Percentiles rank a stretch among this genome's conserved stretches.
Conservation (phyloP, 768 basidiomycete species). For the Phaeotremella fagi region DNA sequence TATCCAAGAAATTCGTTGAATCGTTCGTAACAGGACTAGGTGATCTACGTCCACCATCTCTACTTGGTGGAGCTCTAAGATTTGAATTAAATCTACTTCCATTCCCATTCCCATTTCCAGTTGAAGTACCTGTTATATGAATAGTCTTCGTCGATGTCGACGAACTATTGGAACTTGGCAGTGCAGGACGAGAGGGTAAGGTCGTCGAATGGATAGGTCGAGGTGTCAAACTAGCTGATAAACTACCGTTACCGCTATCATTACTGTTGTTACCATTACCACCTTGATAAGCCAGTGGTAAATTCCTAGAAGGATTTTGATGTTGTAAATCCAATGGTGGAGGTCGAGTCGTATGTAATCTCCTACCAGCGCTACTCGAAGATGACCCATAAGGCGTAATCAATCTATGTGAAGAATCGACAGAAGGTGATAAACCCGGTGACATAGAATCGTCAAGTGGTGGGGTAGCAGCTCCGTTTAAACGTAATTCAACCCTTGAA, state of each 20-base stretch:
- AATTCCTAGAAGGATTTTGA: slow-evolving; percentile 56
- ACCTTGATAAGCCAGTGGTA: slow-evolving; percentile 66
- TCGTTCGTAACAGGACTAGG: slow-evolving; percentile 36
- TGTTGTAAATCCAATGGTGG: slow-evolving; percentile 69
- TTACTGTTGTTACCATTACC: slow-evolving; percentile 40
- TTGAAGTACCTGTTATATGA: slow-evolving; percentile 21
- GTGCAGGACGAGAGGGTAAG: background rate
- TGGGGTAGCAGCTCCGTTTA: slow-evolving; percentile 32
- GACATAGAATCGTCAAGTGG: slow-evolving; percentile 5
- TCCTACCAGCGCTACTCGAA: slow-evolving; percentile 20
- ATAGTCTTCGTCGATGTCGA: no score
- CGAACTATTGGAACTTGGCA: slow-evolving; percentile 15
- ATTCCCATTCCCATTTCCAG: no score
- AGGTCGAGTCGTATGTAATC: slow-evolving; percentile 61
- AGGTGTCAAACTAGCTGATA: slow-evolving; percentile 11
- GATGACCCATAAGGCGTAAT: background rate
- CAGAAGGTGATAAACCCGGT: background rate
- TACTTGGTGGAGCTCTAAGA: slow-evolving; percentile 32
- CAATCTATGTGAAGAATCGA: background rate
- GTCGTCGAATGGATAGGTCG: slow-evolving; percentile 8
- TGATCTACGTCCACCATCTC: slow-evolving; percentile 30
- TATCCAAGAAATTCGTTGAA: slow-evolving; percentile 24
- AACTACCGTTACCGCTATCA: slow-evolving; percentile 9
- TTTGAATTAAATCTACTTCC: slow-evolving; percentile 19
- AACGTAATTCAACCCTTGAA: slow-evolving; percentile 24